Evolutionary conservation across 306 rosid species (phyloP).

Genomic region (Gastrolobium villosum): DNA sequence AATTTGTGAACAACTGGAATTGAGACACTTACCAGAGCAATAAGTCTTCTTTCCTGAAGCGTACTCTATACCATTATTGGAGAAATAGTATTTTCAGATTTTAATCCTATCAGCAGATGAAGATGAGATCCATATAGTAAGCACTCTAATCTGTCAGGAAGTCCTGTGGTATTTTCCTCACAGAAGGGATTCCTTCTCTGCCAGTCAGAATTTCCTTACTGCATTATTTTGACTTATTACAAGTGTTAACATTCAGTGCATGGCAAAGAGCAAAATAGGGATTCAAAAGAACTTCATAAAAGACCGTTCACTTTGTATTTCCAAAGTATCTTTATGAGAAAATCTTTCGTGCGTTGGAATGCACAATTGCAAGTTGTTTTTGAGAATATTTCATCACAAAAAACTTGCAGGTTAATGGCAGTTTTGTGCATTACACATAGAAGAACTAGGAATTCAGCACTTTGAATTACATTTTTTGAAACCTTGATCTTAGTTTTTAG

Average conservation of each 20-base stretch:
- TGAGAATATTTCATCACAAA: constrained; percentile 11
- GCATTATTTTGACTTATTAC: neutral
- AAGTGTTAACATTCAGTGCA: neutral
- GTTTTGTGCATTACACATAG: constrained; percentile 17
- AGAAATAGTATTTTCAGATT: constrained; percentile 13
- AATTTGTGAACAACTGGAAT: constrained; percentile 2
- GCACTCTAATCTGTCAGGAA: too few species aligned
- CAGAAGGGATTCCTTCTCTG: constrained; percentile 1
- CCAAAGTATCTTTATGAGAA: neutral
- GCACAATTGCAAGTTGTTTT: constrained; percentile 17
- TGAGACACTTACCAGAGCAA: constrained; percentile 2
- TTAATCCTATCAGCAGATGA: constrained; percentile 6
- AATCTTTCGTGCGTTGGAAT: neutral
- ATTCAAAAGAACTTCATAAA: neutral
- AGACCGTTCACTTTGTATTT: constrained; percentile 7
- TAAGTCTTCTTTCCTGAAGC: neutral
- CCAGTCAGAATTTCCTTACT: neutral
- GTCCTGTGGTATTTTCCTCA: neutral
- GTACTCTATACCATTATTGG: neutral
- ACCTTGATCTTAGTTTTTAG: constrained; percentile 2
- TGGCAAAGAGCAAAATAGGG: constrained; percentile 13
- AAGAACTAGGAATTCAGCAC: constrained; percentile 30
- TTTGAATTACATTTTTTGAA: constrained; percentile 8
- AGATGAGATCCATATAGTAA: neutral
- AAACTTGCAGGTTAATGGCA: constrained; percentile 13